Conservation (phyloP, 2,329 filamentous ascomycete genomes). For the Aureobasidium subglaciale region DNA sequence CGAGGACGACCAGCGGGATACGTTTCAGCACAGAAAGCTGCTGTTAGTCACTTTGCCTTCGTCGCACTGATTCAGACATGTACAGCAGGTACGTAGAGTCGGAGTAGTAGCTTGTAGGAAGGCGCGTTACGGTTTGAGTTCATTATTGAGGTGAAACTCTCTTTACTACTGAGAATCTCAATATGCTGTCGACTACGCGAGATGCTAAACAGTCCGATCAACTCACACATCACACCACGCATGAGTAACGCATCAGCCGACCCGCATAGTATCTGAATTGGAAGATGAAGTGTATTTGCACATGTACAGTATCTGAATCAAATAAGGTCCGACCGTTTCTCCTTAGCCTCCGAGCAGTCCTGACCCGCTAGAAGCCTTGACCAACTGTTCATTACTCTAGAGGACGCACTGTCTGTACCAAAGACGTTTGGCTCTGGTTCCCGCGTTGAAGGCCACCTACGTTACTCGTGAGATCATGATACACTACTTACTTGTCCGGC, state of each 20-base stretch:
- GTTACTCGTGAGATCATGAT: not conserved
- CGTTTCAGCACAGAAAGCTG: not conserved
- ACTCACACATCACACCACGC: too few species aligned
- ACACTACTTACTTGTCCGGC: slow-evolving; percentile 1
- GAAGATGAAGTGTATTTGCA: too few species aligned
- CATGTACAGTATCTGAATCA: not conserved
- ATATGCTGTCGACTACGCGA: too few species aligned
- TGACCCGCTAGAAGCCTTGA: not conserved
- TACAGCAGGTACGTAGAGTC: too few species aligned
- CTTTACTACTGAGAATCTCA: too few species aligned
- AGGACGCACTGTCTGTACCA: not conserved
- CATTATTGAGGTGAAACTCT: not conserved
- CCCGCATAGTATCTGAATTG: not conserved
- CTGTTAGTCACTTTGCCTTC: not conserved
- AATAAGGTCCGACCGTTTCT: not conserved
- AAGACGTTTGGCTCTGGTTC: too few species aligned
- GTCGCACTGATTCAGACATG: too few species aligned
- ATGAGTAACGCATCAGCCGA: too few species aligned
- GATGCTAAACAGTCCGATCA: too few species aligned
- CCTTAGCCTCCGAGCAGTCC: not conserved
- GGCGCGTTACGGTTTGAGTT: not conserved
- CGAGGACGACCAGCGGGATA: not conserved
- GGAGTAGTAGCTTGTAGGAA: not conserved
- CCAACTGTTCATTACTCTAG: not conserved
- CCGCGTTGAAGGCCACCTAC: not conserved